Percentiles rank a stretch among this genome's conserved stretches.
phyloP scores from a whole-genome alignment of 495 filamentous ascomycete genomes.

The Polyplosphaeria fusca region DNA sequence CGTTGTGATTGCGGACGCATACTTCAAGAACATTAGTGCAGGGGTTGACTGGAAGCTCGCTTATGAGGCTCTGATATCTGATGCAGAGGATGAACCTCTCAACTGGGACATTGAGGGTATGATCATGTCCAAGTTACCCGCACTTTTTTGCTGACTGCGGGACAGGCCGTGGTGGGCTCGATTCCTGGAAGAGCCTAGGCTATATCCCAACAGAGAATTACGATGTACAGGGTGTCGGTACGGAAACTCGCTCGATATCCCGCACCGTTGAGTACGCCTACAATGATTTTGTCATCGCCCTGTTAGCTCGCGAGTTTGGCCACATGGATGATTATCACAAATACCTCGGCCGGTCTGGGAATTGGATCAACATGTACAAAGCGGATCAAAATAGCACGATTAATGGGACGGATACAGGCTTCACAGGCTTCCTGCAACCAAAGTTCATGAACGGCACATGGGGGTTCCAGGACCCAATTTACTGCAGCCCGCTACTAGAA shows the following conservation, averaged over 20 bases:
- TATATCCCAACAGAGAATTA: conserved; percentile 39
- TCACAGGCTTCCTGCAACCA: conserved; percentile 67
- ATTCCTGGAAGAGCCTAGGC: conserved; percentile 36
- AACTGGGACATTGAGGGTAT: conserved; percentile 67
- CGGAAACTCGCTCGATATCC: conserved; percentile 36
- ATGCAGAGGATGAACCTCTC: conserved; percentile 69
- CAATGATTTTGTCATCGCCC: conserved; percentile 41
- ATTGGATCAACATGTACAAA: conserved; percentile 70
- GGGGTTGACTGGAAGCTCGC: conserved; percentile 71
- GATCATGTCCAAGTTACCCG: neutral
- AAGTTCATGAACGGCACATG: conserved; percentile 62
- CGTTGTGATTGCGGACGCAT: conserved; percentile 65
- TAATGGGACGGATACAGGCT: conserved; percentile 58
- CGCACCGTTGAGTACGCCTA: conserved; percentile 43
- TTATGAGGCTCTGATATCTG: conserved; percentile 69
- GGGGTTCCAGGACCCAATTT: conserved; percentile 66
- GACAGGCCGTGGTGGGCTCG: conserved; percentile 36
- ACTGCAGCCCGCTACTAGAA: conserved; percentile 55
- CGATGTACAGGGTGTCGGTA: conserved; percentile 28
- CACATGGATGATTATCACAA: conserved; percentile 46
- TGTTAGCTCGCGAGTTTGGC: conserved; percentile 53
- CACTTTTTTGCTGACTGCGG: neutral
- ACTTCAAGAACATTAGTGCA: conserved; percentile 61
- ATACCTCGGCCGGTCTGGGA: conserved; percentile 51
- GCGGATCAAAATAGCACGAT: conserved; percentile 57